These are phyloP conservation scores for Suhomyces faveliae DNA, from an alignment of 805 yeast genomes.

Conservation along the genomic window DNA sequence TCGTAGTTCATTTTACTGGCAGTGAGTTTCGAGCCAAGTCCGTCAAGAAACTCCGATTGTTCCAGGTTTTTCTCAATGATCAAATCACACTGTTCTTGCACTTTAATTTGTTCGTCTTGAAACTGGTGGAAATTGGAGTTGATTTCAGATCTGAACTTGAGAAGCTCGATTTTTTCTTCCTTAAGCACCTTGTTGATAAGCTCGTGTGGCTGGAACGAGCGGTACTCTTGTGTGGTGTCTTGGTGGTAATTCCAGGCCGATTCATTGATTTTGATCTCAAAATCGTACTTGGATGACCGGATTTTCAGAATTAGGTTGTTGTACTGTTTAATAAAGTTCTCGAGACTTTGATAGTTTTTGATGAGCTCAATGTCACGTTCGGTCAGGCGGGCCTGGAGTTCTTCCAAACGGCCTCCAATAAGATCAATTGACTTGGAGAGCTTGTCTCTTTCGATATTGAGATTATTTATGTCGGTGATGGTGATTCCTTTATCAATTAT, in stretches of 20 bases:
- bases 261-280: constrained; percentile 39
- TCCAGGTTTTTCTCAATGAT: constrained; percentile 55
- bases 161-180: constrained; percentile 43
- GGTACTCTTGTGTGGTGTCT: constrained; percentile 2
- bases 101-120: constrained; percentile 56
- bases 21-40: constrained; percentile 54
- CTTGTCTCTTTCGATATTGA: constrained; percentile 61
- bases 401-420: constrained; percentile 42
- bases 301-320: constrained; percentile 53
- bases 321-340: constrained; percentile 53
- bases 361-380: constrained; percentile 52
- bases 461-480: constrained; percentile 59
- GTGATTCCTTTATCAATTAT: constrained; percentile 57
- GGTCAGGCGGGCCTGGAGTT: constrained; percentile 43
- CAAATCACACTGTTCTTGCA: constrained; percentile 60
- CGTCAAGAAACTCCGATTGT: constrained; percentile 55
- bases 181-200: constrained; percentile 46
- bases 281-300: constrained; percentile 33
- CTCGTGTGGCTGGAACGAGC: constrained; percentile 25
- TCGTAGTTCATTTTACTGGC: constrained; percentile 54
- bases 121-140: constrained; percentile 44
- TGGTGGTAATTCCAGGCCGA: constrained; percentile 1
- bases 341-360: constrained; percentile 50
- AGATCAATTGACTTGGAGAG: constrained; percentile 53
- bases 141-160: constrained; percentile 32